Base-by-base conservation (phyloP, 2,329 filamentous ascomycete genomes). In the Zalaria sp. region DNA sequence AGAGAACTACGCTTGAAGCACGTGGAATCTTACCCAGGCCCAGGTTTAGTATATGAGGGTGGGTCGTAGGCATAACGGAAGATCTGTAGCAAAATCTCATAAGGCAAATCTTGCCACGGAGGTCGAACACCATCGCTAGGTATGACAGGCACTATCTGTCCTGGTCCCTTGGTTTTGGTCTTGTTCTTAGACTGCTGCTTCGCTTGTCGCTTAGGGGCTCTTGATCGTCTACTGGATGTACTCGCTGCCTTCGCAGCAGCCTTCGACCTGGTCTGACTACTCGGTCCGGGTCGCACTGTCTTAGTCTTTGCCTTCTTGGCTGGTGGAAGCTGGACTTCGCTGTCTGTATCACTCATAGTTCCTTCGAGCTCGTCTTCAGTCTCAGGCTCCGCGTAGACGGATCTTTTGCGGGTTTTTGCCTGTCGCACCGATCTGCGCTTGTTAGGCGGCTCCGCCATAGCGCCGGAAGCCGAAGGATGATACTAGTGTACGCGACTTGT, bases 391-490 rank as follows among this genome's bases (percentile, higher is more conserved):
- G 48, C 43, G 42, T 61, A 61, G 37, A 51, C 47, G 27, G 52
- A 56, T 37, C 56, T 53, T 37, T 58, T 57, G 44, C 56, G 54
- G 27, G 41, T 51, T 29, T 51, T 53, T 8, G 53, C 52, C 46
- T 60, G 57, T 25, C 58, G 50, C 4, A 48, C 46, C 7, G 57
- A 58, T 11, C 58, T 55, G 11, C 58, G 54, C 51, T 56, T 58
- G n/a, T 32, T 7, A 32, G 29, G 29, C 7, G 29, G 7, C n/a
- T 32, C 29, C 29, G 29, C 29, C 29, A 32, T 32, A 32, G 18
- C 18, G 18, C 18, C 18, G 18, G 18, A 18, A 18, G 18, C 18
- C 18, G 18, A 18, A 18, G 18, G 18, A 18, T 18, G 18, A 18
- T 18, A 18, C 18, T 18, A 18, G 18, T 18, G 18, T 18, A 18